These are phyloP conservation scores for Penicillium sp. DNA, from an alignment of 2,329 filamentous ascomycete species.

Conservation along the genomic window DNA sequence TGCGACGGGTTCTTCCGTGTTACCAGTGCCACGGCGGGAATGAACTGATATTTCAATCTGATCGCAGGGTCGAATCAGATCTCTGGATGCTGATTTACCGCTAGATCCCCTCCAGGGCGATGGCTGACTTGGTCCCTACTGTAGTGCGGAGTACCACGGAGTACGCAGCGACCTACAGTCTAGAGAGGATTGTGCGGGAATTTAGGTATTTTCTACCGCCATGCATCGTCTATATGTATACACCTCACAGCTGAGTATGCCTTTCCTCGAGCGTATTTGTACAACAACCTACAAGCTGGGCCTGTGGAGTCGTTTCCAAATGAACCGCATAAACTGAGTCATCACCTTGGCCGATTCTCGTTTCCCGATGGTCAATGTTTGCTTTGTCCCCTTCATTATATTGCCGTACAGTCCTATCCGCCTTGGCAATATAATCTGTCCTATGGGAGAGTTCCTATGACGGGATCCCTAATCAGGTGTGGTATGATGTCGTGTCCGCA, in stretches of 20 bases:
- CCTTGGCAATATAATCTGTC: not conserved
- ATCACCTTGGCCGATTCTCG: not conserved
- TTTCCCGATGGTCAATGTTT: not conserved
- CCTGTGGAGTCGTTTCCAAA: no score
- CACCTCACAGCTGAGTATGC: no score
- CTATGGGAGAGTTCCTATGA: not conserved
- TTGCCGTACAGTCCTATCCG: not conserved
- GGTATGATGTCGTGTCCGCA: not conserved
- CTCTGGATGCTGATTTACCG: not conserved
- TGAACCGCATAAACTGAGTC: no score
- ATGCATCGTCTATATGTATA: no score
- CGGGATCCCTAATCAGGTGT: not conserved
- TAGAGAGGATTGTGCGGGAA: no score
- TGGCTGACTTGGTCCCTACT: no score
- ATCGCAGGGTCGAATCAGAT: not conserved
- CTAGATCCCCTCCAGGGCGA: no score
- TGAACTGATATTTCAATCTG: not conserved
- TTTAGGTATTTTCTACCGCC: no score
- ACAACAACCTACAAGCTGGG: no score
- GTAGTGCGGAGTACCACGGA: no score
- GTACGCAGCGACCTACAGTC: no score
- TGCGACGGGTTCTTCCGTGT: not conserved
- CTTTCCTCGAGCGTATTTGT: no score
- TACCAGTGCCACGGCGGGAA: not conserved
- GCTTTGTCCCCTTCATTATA: not conserved